These are phyloP conservation scores for Yarrowia alimentaria DNA, from an alignment of 805 yeast genomes.

Conservation along the genomic window DNA sequence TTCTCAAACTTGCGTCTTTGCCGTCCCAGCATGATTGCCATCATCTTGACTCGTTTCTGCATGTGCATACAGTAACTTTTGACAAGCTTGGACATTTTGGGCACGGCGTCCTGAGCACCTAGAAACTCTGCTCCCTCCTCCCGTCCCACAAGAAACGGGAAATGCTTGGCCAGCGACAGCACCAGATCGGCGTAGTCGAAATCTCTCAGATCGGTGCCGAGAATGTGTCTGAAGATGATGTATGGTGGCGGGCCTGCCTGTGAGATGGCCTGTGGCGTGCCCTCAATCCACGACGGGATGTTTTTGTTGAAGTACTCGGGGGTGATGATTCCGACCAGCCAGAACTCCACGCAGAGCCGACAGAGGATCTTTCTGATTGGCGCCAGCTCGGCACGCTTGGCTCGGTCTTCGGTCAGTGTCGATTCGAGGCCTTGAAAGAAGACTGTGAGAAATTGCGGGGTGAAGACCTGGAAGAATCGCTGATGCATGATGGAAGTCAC, in stretches of 20 bases:
- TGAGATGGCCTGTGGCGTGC: slow-evolving; percentile 9
- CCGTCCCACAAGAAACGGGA: neutral
- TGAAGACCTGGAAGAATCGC: slow-evolving; percentile 57
- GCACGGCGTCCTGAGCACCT: slow-evolving; percentile 7
- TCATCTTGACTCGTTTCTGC: slow-evolving; percentile 25
- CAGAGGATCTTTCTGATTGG: slow-evolving; percentile 51
- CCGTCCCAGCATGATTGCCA: slow-evolving; percentile 16
- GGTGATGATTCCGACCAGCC: slow-evolving; percentile 49
- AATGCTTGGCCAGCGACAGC: slow-evolving; percentile 5
- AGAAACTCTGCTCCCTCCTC: neutral
- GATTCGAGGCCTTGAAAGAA: slow-evolving; percentile 16
- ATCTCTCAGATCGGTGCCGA: slow-evolving; percentile 13
- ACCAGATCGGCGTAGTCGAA: slow-evolving; percentile 19
- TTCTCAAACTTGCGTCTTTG: slow-evolving; percentile 39
- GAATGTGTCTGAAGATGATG: slow-evolving; percentile 4
- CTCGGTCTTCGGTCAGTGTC: slow-evolving; percentile 18
- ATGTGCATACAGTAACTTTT: slow-evolving; percentile 22
- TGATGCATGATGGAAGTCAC: slow-evolving; percentile 74
- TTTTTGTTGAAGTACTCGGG: slow-evolving; percentile 12
- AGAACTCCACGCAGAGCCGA: slow-evolving; percentile 57
- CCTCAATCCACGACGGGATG: slow-evolving; percentile 18
- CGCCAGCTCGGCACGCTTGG: slow-evolving; percentile 29
- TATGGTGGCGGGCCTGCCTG: slow-evolving; percentile 10
- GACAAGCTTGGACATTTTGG: slow-evolving; percentile 21
- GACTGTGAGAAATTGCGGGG: slow-evolving; percentile 39